These are phyloP conservation scores for Chlorella sp. DNA, from an alignment of 139 green algal genomes.

Conservation along the genomic window DNA sequence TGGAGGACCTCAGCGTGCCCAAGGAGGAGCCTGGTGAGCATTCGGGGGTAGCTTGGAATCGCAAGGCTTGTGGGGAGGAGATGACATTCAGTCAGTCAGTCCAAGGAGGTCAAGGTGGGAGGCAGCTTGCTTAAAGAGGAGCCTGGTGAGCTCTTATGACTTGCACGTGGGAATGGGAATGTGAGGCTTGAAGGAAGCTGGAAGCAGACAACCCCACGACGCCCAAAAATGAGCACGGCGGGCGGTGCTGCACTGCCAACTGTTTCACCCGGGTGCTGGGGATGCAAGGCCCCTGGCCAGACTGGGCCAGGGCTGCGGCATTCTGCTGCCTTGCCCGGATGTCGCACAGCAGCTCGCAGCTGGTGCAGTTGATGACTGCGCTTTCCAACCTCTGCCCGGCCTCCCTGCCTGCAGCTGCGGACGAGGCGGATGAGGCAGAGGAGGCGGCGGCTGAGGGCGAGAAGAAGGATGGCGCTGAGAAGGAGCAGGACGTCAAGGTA, in stretches of 20 bases:
- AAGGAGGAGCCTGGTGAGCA: not conserved
- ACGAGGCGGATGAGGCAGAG: constrained; percentile 8
- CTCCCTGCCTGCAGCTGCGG: not conserved
- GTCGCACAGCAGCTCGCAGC: too few species aligned
- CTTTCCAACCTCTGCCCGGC: too few species aligned
- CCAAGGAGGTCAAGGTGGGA: not conserved
- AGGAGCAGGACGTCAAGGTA: not conserved
- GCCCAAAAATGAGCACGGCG: too few species aligned
- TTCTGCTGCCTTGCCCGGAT: too few species aligned
- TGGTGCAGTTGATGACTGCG: too few species aligned
- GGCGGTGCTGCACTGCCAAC: too few species aligned
- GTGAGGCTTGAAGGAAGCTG: not conserved
- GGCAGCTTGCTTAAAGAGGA: too few species aligned
- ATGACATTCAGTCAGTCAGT: not conserved
- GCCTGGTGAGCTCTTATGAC: not conserved
- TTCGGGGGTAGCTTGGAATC: too few species aligned
- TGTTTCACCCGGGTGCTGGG: too few species aligned
- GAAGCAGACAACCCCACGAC: not conserved
- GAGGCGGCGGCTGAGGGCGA: not conserved
- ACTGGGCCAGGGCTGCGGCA: too few species aligned
- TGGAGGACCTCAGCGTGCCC: constrained; percentile 2
- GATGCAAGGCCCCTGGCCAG: too few species aligned
- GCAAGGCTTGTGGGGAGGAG: not conserved
- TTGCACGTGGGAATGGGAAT: too few species aligned
- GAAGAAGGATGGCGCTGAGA: not conserved